A percentile compares a stretch with the other conserved stretches of the same genome.
Evolutionary conservation across 2,329 filamentous ascomycete genomes (phyloP).

Genomic region (Fonsecaea pugnacius): DNA sequence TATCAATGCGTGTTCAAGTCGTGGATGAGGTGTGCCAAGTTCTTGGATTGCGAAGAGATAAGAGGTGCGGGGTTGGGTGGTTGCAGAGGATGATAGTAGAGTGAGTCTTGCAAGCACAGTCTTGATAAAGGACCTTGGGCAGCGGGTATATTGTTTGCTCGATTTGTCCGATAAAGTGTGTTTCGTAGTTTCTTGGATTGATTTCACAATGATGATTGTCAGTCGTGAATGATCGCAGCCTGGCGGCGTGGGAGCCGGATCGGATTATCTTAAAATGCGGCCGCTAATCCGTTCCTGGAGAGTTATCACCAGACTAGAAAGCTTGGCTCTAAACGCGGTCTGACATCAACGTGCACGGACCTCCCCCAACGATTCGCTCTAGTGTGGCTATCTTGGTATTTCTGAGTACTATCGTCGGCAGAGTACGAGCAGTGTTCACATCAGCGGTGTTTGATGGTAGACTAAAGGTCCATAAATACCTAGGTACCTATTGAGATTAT

Average conservation of each 20-base stretch:
- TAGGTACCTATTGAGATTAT: no score
- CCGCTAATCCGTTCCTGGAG: background rate
- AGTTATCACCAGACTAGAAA: background rate
- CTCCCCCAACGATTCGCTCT: no score
- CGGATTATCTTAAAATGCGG: background rate
- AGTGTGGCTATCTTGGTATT: no score
- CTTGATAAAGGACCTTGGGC: background rate
- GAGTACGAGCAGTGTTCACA: no score
- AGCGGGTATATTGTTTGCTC: background rate
- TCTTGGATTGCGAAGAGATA: background rate
- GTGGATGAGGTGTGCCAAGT: conserved; percentile 25
- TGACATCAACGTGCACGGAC: background rate
- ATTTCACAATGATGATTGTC: background rate
- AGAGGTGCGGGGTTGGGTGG: background rate
- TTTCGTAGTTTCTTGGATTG: background rate
- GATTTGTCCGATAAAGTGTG: background rate
- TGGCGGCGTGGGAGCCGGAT: background rate
- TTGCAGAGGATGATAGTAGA: background rate
- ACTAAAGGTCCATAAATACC: no score
- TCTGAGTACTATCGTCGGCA: no score
- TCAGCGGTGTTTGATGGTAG: no score
- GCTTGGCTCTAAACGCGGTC: background rate
- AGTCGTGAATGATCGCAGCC: conserved; percentile 1
- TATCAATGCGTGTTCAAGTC: conserved; percentile 11
- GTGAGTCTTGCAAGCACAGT: background rate